Evolutionary conservation across 257 asterid species (phyloP).

Genomic region (Ballota nigra): DNA sequence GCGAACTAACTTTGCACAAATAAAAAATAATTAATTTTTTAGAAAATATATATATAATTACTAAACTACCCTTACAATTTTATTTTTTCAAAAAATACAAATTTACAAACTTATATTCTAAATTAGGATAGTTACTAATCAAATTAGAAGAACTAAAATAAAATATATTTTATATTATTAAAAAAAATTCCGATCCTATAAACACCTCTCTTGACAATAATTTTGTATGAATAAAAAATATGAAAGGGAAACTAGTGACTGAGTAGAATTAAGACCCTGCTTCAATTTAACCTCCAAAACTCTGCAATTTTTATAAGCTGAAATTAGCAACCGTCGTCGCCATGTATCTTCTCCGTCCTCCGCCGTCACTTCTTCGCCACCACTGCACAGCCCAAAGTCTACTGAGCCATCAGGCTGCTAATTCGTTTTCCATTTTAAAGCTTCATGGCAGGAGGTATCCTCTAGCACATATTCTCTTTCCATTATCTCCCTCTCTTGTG

Average conservation of each 20-base stretch:
- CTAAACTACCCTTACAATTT: too few species aligned
- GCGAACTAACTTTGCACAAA: too few species aligned
- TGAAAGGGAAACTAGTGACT: slow-evolving; percentile 13
- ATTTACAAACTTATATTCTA: too few species aligned
- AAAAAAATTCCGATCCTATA: too few species aligned
- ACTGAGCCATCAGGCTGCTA: background rate
- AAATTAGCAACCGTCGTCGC: slow-evolving; percentile 4
- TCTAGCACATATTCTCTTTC: background rate
- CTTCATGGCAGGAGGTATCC: slow-evolving; percentile 95
- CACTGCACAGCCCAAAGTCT: background rate
- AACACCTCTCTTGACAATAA: too few species aligned
- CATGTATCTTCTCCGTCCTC: slow-evolving; percentile 44
- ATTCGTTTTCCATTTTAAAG: slow-evolving; percentile 54
- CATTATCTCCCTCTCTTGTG: background rate
- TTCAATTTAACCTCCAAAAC: background rate
- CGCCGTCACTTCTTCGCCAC: slow-evolving; percentile 32
- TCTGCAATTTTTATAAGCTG: slow-evolving; percentile 4
- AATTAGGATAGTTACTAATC: too few species aligned
- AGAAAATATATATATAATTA: too few species aligned
- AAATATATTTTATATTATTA: too few species aligned
- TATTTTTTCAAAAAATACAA: too few species aligned
- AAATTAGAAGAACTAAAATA: too few species aligned
- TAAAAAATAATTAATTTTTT: too few species aligned
- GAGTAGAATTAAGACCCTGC: background rate
- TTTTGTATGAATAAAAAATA: too few species aligned